Evolutionary conservation across 2,329 filamentous ascomycete genomes (phyloP).

Genomic region (Trichoderma sp.): DNA sequence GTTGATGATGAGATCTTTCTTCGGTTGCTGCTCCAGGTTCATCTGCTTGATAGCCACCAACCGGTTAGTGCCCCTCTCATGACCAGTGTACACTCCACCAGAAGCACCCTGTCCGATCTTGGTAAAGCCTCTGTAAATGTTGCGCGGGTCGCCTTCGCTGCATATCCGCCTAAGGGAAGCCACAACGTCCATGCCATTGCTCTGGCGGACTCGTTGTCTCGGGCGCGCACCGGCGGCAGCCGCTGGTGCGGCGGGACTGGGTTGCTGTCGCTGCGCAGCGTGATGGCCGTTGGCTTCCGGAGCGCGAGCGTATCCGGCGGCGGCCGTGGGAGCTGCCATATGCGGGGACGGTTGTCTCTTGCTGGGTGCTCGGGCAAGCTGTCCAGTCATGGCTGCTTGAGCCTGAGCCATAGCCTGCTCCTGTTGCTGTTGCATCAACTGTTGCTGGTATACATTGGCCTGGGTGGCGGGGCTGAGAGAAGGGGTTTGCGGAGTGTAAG

Average conservation of each 20-base stretch:
- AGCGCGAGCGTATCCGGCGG: conserved; percentile 31
- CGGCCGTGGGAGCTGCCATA: conserved; percentile 24
- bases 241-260: conserved; percentile 35
- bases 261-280: conserved; percentile 32
- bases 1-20: conserved; percentile 99
- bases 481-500: conserved; percentile 47
- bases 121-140: conserved; percentile 80
- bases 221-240: conserved; percentile 59
- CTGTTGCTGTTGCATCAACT: conserved; percentile 75
- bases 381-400: conserved; percentile 70
- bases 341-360: conserved; percentile 55
- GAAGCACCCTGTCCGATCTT: conserved; percentile 98
- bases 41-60: conserved; percentile 99
- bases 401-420: conserved; percentile 78
- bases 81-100: conserved; percentile 90
- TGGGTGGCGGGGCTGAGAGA: conserved; percentile 37
- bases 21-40: conserved; percentile 97
- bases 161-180: conserved; percentile 84
- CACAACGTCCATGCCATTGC: conserved; percentile 77
- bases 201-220: conserved; percentile 75
- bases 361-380: conserved; percentile 70
- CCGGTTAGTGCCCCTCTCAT: conserved; percentile 77
- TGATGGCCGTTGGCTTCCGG: conserved; percentile 32
- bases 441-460: conserved; percentile 56
- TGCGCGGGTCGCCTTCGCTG: conserved; percentile 81